Evolutionary conservation across 805 yeast species (phyloP).

Genomic region (Saturnispora hagleri): DNA sequence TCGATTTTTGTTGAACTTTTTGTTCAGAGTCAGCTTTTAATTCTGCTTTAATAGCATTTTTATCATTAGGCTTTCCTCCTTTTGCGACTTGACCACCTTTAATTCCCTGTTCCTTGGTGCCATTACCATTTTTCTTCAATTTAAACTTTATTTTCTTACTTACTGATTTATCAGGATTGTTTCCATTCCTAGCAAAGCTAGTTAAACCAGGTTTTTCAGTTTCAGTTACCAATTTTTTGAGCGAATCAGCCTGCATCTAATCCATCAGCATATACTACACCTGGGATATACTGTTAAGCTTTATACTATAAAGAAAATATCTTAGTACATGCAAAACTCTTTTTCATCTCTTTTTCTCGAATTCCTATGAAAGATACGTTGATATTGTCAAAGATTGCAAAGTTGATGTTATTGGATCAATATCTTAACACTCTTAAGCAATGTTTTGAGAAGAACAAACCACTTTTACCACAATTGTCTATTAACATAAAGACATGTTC

Average conservation of each 20-base stretch:
- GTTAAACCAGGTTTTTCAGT: neutral
- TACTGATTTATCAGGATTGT: neutral
- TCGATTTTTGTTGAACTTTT: neutral
- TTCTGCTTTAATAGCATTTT: neutral
- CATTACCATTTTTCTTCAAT: neutral
- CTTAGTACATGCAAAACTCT: neutral
- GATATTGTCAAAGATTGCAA: neutral
- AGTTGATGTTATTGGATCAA: neutral
- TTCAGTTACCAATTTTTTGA: neutral
- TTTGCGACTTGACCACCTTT: neutral
- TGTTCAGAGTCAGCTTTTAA: neutral
- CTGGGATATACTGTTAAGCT: neutral
- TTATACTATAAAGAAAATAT: neutral
- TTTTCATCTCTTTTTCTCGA: neutral
- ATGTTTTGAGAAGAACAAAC: neutral
- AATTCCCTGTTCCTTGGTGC: neutral
- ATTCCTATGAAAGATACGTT: neutral
- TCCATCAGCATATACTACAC: neutral
- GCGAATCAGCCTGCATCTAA: neutral
- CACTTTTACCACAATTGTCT: neutral
- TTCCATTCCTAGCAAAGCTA: neutral
- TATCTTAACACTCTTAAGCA: neutral
- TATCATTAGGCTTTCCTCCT: neutral
- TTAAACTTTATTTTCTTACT: neutral
- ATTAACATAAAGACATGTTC: constrained; percentile 4